phyloP scores from a whole-genome alignment of 2,329 filamentous ascomycete genomes.

The Grosmannia serpens region DNA sequence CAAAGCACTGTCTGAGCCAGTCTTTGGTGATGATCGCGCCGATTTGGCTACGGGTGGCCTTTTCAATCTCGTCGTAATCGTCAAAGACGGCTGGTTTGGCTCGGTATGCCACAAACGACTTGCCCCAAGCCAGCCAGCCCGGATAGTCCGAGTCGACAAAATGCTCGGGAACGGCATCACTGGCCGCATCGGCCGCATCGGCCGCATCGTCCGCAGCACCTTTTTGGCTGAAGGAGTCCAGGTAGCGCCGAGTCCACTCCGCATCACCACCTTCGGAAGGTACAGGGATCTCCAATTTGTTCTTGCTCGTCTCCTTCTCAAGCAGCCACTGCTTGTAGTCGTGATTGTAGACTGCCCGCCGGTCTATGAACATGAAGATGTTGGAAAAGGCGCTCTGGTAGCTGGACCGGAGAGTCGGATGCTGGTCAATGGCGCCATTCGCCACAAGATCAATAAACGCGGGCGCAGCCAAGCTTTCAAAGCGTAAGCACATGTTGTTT shows the following conservation, averaged over 20 bases:
- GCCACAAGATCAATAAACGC: slow-evolving; percentile 76
- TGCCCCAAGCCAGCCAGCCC: slow-evolving; percentile 93
- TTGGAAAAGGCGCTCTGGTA: slow-evolving; percentile 68
- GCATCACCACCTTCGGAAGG: slow-evolving; percentile 52
- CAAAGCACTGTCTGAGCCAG: slow-evolving; percentile 83
- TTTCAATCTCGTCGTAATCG: slow-evolving; percentile 71
- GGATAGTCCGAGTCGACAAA: slow-evolving; percentile 87
- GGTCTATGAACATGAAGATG: slow-evolving; percentile 76
- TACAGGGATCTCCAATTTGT: slow-evolving; percentile 64
- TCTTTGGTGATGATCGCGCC: slow-evolving; percentile 67
- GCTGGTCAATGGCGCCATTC: slow-evolving; percentile 74
- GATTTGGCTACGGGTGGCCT: slow-evolving; percentile 62
- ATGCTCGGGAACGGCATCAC: slow-evolving; percentile 58
- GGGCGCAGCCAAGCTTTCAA: slow-evolving; percentile 72
- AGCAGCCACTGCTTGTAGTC: slow-evolving; percentile 78
- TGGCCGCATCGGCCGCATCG: slow-evolving; percentile 16
- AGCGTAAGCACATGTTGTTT: slow-evolving; percentile 81
- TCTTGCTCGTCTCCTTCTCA: slow-evolving; percentile 65
- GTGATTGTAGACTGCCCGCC: slow-evolving; percentile 75
- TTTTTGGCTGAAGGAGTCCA: slow-evolving; percentile 60
- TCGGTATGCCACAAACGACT: slow-evolving; percentile 69
- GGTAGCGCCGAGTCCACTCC: slow-evolving; percentile 66
- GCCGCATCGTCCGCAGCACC: not conserved
- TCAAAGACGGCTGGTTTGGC: slow-evolving; percentile 58
- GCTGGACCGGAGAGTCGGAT: slow-evolving; percentile 71